Evolutionary conservation across 2,329 filamentous ascomycete genomes (phyloP), one percentile per base, ranked within the genome.

Genomic region (Botrytis aclada): DNA sequence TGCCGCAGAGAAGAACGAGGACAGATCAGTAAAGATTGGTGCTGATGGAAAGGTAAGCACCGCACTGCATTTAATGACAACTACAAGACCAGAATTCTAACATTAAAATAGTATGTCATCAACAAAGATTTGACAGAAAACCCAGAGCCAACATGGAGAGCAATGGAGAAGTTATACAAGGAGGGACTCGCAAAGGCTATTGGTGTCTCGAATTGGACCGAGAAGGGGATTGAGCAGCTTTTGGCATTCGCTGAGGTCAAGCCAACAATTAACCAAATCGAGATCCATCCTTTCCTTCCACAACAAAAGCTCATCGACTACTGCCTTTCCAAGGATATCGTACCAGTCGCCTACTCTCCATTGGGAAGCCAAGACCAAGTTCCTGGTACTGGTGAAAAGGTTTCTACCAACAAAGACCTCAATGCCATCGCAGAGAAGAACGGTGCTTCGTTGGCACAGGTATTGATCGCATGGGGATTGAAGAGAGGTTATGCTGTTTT

Each of bases 1-100:
- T 93, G 72, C 89, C 88, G 72, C 89, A 93, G 88, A 95, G 93
- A 93, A 89, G 82, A 88, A 89, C 64, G 84, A 88, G 29, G 90
- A 95, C 80, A 81, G 93, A 80, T 90, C 88, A 80, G 77, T 82
- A 58, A 83, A 84, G 70, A 80, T 87, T 74, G 85, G 85, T 58
- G 77, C 83, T 62, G 84, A 88, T 81, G 85, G 85, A 72, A 87
- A 87, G 82, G 84, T 86, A 80, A 58, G 61, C 67, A 51, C 43
- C 70, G 32, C 47, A 12, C 4, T 34, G 12, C 16, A 22, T 22
- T 8, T 10, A 63, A 16, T 45, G 3, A 29, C 7, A 47, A 64
- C 25, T 39, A 10, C 29, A 43, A 56, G 47, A n/a, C 2, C 37
- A 56, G 4, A 39, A 72, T 74, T 73, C 77, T 71, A 73, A 69